These are phyloP conservation scores for Tylopilus plumbeoviolaceoides DNA, from an alignment of 768 basidiomycete species.

Conservation along the genomic window DNA sequence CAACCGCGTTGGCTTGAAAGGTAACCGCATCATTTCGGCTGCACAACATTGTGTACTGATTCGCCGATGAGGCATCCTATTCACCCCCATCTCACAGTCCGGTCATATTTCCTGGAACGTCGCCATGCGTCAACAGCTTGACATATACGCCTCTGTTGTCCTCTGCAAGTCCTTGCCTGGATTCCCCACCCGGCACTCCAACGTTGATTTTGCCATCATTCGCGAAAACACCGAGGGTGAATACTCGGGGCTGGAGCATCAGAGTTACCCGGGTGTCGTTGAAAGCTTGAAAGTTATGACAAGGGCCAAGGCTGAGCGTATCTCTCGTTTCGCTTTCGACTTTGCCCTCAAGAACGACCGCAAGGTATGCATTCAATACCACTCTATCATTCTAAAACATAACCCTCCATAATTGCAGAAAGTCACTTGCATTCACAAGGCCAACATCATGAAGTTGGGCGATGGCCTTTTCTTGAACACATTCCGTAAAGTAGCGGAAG, in stretches of 20 bases:
- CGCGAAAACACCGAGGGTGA: conserved; percentile 99
- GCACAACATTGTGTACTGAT: conserved; percentile 1
- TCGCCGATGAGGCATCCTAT: conserved; percentile 76
- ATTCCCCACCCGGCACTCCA: conserved; percentile 90
- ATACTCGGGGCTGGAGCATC: conserved; percentile 98
- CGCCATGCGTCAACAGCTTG: conserved; percentile 98
- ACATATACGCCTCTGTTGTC: conserved; percentile 98
- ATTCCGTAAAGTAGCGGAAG: conserved; percentile 93
- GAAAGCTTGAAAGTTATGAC: conserved; percentile 98
- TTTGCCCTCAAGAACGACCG: conserved; percentile 98
- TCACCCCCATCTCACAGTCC: conserved; percentile 93
- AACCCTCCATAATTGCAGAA: conserved; percentile 50
- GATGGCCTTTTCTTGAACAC: conserved; percentile 99
- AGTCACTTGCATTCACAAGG: conserved; percentile 99
- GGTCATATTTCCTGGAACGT: conserved; percentile 99
- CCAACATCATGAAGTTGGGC: conserved; percentile 99
- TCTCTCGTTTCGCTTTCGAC: conserved; percentile 96
- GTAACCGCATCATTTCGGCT: conserved; percentile 37
- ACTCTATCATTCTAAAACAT: neutral
- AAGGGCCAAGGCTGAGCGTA: conserved; percentile 91
- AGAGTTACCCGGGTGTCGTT: conserved; percentile 97
- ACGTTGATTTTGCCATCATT: conserved; percentile 98
- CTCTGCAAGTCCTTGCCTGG: conserved; percentile 98
- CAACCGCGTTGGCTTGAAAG: conserved; percentile 97
- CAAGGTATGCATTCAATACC: conserved; percentile 54